phyloP scores from a whole-genome alignment of 2,329 filamentous ascomycete species.

The Neofusicoccum sp. region DNA sequence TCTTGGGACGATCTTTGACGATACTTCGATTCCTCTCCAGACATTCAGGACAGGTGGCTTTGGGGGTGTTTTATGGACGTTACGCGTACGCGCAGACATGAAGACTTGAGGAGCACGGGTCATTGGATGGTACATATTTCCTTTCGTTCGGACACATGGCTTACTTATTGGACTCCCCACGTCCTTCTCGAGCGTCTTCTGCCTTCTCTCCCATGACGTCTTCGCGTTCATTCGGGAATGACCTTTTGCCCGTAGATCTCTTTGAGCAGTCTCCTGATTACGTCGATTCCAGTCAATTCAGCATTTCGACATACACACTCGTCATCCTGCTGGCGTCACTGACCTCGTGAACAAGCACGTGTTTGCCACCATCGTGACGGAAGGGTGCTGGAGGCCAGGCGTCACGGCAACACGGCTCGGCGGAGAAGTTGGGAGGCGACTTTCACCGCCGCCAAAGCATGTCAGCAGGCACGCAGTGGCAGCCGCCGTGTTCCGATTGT shows the following conservation, averaged over 20 bases:
- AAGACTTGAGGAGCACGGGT: background rate
- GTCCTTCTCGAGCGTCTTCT: background rate
- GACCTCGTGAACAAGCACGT: background rate
- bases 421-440: background rate
- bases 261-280: background rate
- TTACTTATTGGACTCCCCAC: slow-evolving; percentile 8
- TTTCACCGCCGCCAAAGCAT: slow-evolving; percentile 16
- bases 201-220: background rate
- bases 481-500: slow-evolving; percentile 18
- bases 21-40: slow-evolving; percentile 6
- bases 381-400: background rate
- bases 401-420: background rate
- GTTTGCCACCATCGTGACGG: background rate
- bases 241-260: background rate
- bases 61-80: background rate
- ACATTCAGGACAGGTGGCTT: background rate
- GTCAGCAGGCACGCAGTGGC: slow-evolving; percentile 8
- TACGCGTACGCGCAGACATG: slow-evolving; percentile 8
- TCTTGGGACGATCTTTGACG: slow-evolving; percentile 13
- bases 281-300: background rate
- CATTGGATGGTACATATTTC: slow-evolving; percentile 11
- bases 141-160: background rate
- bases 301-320: background rate
- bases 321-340: background rate
- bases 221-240: background rate